phyloP scores from a whole-genome alignment of 257 asterid species.

The Przewalskia tangutica region DNA sequence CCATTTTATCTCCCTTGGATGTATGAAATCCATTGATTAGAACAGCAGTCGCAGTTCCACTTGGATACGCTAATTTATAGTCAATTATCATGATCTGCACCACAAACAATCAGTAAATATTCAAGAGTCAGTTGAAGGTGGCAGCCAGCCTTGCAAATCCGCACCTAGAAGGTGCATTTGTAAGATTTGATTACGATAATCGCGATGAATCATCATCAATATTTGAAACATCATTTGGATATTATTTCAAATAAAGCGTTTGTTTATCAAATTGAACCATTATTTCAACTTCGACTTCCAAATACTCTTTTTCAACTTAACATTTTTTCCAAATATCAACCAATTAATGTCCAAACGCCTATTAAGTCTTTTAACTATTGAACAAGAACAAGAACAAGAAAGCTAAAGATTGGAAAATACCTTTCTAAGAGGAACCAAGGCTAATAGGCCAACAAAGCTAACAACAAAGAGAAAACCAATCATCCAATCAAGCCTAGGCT shows the following conservation, averaged over 20 bases:
- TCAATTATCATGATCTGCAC: slow-evolving; percentile 54
- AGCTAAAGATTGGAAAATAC: slow-evolving; percentile 5
- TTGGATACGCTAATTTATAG: slow-evolving; percentile 50
- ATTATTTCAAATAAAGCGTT: neutral
- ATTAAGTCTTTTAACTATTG: neutral
- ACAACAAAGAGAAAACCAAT: slow-evolving; percentile 52
- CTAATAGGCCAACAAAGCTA: slow-evolving; percentile 58
- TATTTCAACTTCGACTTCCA: neutral
- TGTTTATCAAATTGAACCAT: neutral
- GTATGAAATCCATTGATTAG: slow-evolving; percentile 71
- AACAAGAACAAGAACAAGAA: neutral
- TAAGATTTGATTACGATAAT: neutral
- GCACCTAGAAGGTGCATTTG: neutral
- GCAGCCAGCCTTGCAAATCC: neutral
- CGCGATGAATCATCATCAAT: neutral
- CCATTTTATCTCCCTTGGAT: slow-evolving; percentile 46
- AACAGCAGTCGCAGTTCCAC: slow-evolving; percentile 72
- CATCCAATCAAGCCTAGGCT: slow-evolving; percentile 63
- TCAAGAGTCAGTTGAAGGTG: neutral
- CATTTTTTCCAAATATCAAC: neutral
- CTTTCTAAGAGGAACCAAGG: slow-evolving; percentile 67
- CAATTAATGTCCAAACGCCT: neutral
- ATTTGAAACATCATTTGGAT: neutral
- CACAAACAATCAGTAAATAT: neutral
- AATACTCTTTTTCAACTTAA: neutral